phyloP scores from a whole-genome alignment of 192 early-diverging fungal species.

The Oehlia diaphana region DNA sequence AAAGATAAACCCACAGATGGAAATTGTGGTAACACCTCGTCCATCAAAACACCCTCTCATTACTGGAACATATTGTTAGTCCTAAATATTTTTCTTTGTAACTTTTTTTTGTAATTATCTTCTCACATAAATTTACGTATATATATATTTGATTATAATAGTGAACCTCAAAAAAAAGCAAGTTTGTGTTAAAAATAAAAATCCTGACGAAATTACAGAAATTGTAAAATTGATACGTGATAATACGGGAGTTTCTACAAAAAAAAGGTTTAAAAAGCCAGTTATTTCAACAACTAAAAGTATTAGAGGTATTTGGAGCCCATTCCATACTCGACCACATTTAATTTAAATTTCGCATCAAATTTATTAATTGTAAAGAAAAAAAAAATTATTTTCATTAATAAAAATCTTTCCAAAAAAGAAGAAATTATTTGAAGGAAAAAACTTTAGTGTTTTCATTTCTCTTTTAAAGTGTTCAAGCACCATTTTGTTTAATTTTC shows the following conservation, averaged over 20 bases:
- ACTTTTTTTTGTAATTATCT: background rate
- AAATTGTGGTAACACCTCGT: conserved; percentile 71
- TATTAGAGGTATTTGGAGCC: conserved; percentile 82
- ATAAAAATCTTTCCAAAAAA: too few relatives aligned
- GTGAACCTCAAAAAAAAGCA: conserved; percentile 63
- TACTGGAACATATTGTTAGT: conserved; percentile 67
- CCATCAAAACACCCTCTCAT: conserved; percentile 74
- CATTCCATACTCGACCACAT: conserved; percentile 73
- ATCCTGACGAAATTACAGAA: conserved; percentile 57
- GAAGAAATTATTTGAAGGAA: too few relatives aligned
- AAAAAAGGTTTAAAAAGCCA: conserved; percentile 63
- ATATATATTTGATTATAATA: conserved; percentile 28
- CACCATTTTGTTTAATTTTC: too few relatives aligned
- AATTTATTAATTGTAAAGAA: too few relatives aligned
- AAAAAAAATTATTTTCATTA: too few relatives aligned
- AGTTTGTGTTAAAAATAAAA: conserved; percentile 67
- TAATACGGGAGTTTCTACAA: conserved; percentile 60
- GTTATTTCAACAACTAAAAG: conserved; percentile 77
- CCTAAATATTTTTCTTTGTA: background rate
- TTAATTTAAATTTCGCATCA: conserved; percentile 45
- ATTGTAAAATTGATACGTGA: conserved; percentile 64
- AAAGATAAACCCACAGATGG: conserved; percentile 74
- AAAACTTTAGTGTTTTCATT: too few relatives aligned
- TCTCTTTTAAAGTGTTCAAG: too few relatives aligned
- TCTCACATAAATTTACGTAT: background rate